These are phyloP conservation scores for Dendrobium nobile DNA, from an alignment of 106 monocot genomes.

Conservation along the genomic window DNA sequence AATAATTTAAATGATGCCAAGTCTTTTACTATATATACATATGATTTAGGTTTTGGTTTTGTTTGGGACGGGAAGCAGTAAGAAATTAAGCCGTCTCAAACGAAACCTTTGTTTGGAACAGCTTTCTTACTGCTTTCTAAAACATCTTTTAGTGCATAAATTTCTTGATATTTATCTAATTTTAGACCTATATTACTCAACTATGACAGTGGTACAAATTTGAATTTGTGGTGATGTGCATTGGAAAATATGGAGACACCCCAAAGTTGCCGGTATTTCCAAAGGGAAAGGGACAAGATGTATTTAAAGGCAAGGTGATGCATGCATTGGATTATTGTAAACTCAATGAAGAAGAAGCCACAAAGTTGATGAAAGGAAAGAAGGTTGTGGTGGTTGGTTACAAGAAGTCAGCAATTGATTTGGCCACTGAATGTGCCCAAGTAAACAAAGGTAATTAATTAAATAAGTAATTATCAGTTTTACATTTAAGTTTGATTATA, in stretches of 20 bases:
- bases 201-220: slow-evolving; percentile 56
- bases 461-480: no score
- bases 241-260: slow-evolving; percentile 77
- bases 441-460: slow-evolving; percentile 57
- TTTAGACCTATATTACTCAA: no score
- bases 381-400: slow-evolving; percentile 76
- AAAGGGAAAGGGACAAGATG: slow-evolving; percentile 43
- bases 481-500: no score
- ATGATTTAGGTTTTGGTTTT: no score
- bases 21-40: no score
- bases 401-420: slow-evolving; percentile 83
- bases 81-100: no score
- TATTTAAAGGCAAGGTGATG: slow-evolving; percentile 71
- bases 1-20: no score
- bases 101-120: no score
- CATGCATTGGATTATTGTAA: slow-evolving; percentile 84
- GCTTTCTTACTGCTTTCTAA: no score
- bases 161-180: no score
- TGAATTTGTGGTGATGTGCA: slow-evolving; percentile 88
- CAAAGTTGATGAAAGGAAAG: slow-evolving; percentile 66
- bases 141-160: no score
- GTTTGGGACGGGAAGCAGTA: no score
- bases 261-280: slow-evolving; percentile 63
- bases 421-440: slow-evolving; percentile 73
- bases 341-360: slow-evolving; percentile 35